Evolutionary conservation across 139 green algal genomes (phyloP), one percentile per base, ranked within the genome.

Genomic region (Dunaliella primolecta): DNA sequence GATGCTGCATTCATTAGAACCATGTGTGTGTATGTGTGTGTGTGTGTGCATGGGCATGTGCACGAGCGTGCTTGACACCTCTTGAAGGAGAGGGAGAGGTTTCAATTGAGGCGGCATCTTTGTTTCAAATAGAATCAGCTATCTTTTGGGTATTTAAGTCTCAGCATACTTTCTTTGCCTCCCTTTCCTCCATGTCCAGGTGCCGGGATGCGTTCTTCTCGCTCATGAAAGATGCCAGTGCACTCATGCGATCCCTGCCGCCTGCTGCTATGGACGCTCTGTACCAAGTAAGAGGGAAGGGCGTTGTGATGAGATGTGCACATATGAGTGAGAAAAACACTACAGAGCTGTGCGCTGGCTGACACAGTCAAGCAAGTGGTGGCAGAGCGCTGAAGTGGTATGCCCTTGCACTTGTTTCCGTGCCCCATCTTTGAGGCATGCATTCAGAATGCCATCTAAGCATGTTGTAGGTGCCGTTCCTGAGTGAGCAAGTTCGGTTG

Each of bases 131-230:
- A n/a, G n/a, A n/a, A n/a, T n/a, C n/a, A n/a, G n/a, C n/a, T n/a
- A n/a, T n/a, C n/a, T n/a, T n/a, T n/a, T n/a, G n/a, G n/a, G n/a
- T n/a, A n/a, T n/a, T n/a, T n/a, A n/a, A n/a, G n/a, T n/a, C n/a
- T n/a, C n/a, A n/a, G n/a, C n/a, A n/a, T n/a, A n/a, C n/a, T n/a
- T n/a, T n/a, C n/a, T n/a, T 15, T 64, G 46, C 15, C 15, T 15
- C 15, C 46, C 46, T 64, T 15, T 15, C 7, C 46, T 64, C 7
- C 15, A 64, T 25, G 7, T 64, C 7, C 46, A 64, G 46, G 46
- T 92, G 84, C 82, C 80, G 92, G 29, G 93, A 95, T 82, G 84
- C 83, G 25, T 92, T 89, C 83, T 90, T 94, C 7, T 37, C 33
- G 0, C 83, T 92, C 35, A 86, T 95, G 82, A 84, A 86, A 55